phyloP scores from a whole-genome alignment of 768 basidiomycete genomes.

The Cubamyces sp. region DNA sequence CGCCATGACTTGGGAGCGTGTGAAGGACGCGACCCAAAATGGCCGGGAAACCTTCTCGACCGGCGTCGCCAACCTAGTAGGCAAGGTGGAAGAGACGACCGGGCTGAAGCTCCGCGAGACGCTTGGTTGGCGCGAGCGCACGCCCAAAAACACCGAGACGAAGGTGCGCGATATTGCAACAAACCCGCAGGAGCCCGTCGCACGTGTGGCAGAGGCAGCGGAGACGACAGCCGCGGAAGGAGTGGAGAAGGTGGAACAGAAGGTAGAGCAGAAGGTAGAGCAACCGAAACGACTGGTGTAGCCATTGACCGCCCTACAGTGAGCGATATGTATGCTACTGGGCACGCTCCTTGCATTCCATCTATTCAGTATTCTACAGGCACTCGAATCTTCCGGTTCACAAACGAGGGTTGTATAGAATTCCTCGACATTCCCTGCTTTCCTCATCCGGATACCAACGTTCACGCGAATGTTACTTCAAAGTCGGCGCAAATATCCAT shows the following conservation, averaged over 20 bases:
- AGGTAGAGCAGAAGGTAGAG: constrained; percentile 7
- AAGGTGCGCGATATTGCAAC: constrained; percentile 22
- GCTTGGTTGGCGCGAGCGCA: constrained; percentile 34
- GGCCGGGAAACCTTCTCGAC: constrained; percentile 49
- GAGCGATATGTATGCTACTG: too few relatives aligned
- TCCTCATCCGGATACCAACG: too few relatives aligned
- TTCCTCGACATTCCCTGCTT: too few relatives aligned
- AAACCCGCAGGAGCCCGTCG: constrained; percentile 3
- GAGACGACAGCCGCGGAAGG: constrained; percentile 22
- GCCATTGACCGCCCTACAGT: background rate
- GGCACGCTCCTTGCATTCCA: too few relatives aligned
- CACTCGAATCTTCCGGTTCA: too few relatives aligned
- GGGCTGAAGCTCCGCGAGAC: constrained; percentile 73
- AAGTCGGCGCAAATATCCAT: too few relatives aligned
- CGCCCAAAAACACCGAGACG: constrained; percentile 6
- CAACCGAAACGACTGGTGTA: constrained; percentile 18
- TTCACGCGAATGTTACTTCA: too few relatives aligned
- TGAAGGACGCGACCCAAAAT: constrained; percentile 53
- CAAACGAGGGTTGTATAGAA: too few relatives aligned
- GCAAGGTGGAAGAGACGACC: constrained; percentile 65
- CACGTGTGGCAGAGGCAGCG: constrained; percentile 14
- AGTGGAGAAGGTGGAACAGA: constrained; percentile 11
- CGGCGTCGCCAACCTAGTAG: constrained; percentile 47
- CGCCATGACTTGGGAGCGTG: constrained; percentile 58
- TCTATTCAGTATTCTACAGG: too few relatives aligned